These are phyloP conservation scores for Mucor mucedo DNA, from an alignment of 371 early-diverging fungal genomes.

Conservation along the genomic window DNA sequence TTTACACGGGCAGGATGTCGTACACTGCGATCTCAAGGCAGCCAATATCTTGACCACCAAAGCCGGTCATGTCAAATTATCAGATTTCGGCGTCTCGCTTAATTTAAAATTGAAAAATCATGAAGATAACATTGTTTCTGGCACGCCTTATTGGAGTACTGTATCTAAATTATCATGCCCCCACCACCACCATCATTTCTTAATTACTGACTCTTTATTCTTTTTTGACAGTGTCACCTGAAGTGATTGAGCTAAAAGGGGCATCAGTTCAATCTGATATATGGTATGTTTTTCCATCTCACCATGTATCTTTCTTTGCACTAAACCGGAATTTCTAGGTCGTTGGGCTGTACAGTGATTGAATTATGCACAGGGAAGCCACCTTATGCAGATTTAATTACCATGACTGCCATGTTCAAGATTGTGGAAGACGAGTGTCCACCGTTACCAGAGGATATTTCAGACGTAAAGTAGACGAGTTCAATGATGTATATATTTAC, in stretches of 20 bases:
- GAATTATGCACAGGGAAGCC: slow-evolving; percentile 91
- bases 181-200: not conserved
- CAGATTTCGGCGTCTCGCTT: slow-evolving; percentile 95
- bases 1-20: slow-evolving; percentile 82
- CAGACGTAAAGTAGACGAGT: slow-evolving; percentile 49
- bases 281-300: slow-evolving; percentile 56
- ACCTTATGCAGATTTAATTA: slow-evolving; percentile 80
- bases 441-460: slow-evolving; percentile 80
- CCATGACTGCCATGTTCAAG: slow-evolving; percentile 90
- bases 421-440: slow-evolving; percentile 90
- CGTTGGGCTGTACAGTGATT: slow-evolving; percentile 87
- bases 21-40: slow-evolving; percentile 97
- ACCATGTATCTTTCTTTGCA: not conserved
- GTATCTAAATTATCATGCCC: slow-evolving; percentile 8
- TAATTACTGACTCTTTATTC: slow-evolving; percentile 11
- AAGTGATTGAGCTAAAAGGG: slow-evolving; percentile 88
- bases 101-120: slow-evolving; percentile 73
- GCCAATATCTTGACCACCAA: slow-evolving; percentile 96
- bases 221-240: slow-evolving; percentile 83
- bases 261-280: slow-evolving; percentile 87
- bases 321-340: slow-evolving; percentile 9
- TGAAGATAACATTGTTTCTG: slow-evolving; percentile 75
- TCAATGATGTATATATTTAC: not conserved
- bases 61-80: slow-evolving; percentile 90
- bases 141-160: slow-evolving; percentile 95